Percentiles rank a stretch among this genome's conserved stretches.
Conservation (phyloP, 768 basidiomycete genomes). For the Hortiboletus campestris region DNA sequence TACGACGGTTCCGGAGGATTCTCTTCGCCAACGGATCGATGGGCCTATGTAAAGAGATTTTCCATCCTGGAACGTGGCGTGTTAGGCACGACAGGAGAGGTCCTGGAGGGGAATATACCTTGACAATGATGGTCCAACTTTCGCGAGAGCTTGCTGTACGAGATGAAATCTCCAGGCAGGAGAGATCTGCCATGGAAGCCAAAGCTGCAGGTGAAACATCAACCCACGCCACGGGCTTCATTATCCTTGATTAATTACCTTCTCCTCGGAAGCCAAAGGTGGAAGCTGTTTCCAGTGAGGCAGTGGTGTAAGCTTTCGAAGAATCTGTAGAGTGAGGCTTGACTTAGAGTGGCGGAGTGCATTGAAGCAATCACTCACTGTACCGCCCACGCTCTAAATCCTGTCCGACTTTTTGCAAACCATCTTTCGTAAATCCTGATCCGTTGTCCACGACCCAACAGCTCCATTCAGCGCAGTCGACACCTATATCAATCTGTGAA, state of each 20-base stretch:
- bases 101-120: conserved; percentile 43
- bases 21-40: conserved; percentile 72
- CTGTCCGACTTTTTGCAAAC: conserved; percentile 52
- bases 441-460: conserved; percentile 90
- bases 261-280: conserved; percentile 94
- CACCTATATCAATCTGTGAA: conserved; percentile 61
- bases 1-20: conserved; percentile 75
- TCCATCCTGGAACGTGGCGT: conserved; percentile 48
- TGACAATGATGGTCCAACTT: conserved; percentile 76
- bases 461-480: conserved; percentile 76
- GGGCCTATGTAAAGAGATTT: conserved; percentile 67
- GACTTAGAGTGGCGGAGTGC: not conserved
- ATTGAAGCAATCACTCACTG: conserved; percentile 46
- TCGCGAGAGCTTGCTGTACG: conserved; percentile 60
- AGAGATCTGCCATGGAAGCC: conserved; percentile 78
- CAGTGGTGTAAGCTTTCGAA: conserved; percentile 62
- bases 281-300: conserved; percentile 48
- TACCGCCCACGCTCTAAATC: conserved; percentile 59
- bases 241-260: conserved; percentile 48
- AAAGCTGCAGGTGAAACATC: conserved; percentile 51
- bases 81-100: not conserved
- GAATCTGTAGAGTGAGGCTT: conserved; percentile 46
- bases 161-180: conserved; percentile 79
- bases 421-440: conserved; percentile 62
- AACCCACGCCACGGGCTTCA: conserved; percentile 5